Evolutionary conservation across 257 asterid species (phyloP).

Genomic region (Nicotiana undulata): DNA sequence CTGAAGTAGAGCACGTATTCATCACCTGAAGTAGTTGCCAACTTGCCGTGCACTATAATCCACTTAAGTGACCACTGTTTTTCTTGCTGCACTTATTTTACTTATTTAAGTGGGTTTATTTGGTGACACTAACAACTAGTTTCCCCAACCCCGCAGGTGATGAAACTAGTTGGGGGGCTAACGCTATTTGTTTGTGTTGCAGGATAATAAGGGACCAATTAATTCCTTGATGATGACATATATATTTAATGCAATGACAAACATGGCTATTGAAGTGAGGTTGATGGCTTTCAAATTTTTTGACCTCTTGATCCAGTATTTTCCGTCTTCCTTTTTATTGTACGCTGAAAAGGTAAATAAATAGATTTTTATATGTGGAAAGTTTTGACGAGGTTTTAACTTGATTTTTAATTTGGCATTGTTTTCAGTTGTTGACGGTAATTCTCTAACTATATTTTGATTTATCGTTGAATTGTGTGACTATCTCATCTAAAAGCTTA

Average conservation of each 20-base stretch:
- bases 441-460: background rate
- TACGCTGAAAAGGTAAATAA: conserved; percentile 77
- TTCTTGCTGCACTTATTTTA: background rate
- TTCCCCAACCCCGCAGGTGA: background rate
- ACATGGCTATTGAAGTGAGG: conserved; percentile 71
- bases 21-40: background rate
- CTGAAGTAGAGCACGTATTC: background rate
- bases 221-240: conserved; percentile 81
- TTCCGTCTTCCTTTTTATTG: conserved; percentile 60
- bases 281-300: conserved; percentile 78
- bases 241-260: conserved; percentile 79
- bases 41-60: background rate
- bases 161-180: conserved; percentile 7
- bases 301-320: conserved; percentile 72
- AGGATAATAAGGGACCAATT: conserved; percentile 75
- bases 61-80: background rate
- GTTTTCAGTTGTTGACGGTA: background rate
- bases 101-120: no score
- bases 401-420: background rate
- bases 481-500: no score
- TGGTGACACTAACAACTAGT: background rate
- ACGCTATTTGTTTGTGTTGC: conserved; percentile 23
- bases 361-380: background rate
- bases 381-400: background rate
- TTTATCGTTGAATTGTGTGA: background rate